phyloP scores from a whole-genome alignment of 768 basidiomycete species.

The Lentinula edodes region DNA sequence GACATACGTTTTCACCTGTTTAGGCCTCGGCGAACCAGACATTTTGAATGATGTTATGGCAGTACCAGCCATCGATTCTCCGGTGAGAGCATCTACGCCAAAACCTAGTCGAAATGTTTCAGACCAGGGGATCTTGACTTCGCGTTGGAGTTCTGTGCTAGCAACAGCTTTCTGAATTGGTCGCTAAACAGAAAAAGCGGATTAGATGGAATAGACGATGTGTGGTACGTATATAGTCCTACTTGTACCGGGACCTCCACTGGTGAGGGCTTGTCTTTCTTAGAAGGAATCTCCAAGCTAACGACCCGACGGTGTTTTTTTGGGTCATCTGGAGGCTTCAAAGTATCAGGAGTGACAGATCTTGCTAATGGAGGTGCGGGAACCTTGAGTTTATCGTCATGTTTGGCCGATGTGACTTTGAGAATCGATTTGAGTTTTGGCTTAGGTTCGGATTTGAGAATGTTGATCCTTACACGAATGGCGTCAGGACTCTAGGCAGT shows the following conservation, averaged over 20 bases:
- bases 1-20: conserved; percentile 7
- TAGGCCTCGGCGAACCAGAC: conserved; percentile 2
- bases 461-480: conserved; percentile 9
- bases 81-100: conserved; percentile 14
- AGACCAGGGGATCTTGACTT: conserved; percentile 14
- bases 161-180: neutral
- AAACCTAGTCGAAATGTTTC: conserved; percentile 11
- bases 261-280: neutral
- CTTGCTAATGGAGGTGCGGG: neutral
- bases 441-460: neutral
- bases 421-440: neutral
- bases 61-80: conserved; percentile 12
- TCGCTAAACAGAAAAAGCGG: neutral
- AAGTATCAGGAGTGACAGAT: neutral
- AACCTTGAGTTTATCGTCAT: neutral
- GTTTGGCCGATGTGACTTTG: neutral
- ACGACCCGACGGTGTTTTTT: conserved; percentile 2
- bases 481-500: conserved; percentile 9
- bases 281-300: neutral
- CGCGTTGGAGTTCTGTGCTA: conserved; percentile 4
- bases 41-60: conserved; percentile 10
- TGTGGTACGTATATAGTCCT: neutral
- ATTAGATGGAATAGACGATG: neutral
- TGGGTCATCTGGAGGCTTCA: neutral
- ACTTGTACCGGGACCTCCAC: neutral